These are phyloP conservation scores for Ogataea henricii DNA, from an alignment of 805 yeast genomes.

Conservation along the genomic window DNA sequence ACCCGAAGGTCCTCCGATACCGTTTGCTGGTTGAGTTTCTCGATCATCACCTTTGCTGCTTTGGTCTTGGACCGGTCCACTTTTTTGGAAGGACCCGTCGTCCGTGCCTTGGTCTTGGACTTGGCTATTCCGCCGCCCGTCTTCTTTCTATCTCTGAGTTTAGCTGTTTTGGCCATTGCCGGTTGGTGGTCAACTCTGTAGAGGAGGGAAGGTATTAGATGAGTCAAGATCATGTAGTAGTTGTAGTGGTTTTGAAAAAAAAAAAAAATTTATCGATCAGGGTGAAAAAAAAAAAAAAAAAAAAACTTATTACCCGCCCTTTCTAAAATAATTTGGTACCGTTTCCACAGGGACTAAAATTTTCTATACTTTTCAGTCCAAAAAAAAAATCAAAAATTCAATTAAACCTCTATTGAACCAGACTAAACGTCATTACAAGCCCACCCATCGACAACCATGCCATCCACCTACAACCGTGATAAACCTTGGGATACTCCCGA, in stretches of 20 bases:
- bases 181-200: neutral
- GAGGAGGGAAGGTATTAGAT: neutral
- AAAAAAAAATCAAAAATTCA: neutral
- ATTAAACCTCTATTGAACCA: neutral
- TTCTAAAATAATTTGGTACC: conserved; percentile 6
- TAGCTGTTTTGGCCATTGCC: conserved; percentile 4
- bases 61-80: conserved; percentile 25
- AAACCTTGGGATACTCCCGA: conserved; percentile 98
- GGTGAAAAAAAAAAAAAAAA: conserved; percentile 1
- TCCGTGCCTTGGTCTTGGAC: conserved; percentile 5
- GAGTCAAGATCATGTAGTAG: no score
- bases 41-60: conserved; percentile 28
- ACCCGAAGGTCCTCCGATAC: conserved; percentile 25
- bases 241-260: neutral
- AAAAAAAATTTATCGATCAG: no score
- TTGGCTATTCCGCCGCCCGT: neutral
- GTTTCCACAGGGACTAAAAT: conserved; percentile 8
- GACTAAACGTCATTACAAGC: neutral
- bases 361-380: conserved; percentile 5
- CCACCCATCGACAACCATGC: conserved; percentile 50
- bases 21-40: conserved; percentile 28
- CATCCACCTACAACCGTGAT: conserved; percentile 88
- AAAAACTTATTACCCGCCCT: neutral
- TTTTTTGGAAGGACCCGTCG: conserved; percentile 20
- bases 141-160: conserved; percentile 5